Conservation (phyloP, 1,284 basidiomycete species). For the Earliella scabrosa region DNA sequence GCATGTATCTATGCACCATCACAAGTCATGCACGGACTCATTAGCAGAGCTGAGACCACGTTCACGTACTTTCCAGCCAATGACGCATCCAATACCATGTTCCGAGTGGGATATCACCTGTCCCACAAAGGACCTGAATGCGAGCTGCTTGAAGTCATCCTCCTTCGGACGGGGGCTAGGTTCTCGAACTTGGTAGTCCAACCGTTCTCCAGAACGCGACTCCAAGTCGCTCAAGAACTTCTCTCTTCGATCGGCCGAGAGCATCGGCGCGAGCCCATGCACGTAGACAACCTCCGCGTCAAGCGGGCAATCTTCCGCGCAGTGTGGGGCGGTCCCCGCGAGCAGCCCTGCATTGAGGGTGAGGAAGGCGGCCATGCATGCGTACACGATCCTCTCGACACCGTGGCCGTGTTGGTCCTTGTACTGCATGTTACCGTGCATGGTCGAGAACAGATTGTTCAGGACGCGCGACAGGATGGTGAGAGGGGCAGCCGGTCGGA, state of each 20-base stretch:
- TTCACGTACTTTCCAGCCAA: conserved; percentile 20
- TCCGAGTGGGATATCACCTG: conserved; percentile 7
- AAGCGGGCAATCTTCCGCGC: conserved; percentile 20
- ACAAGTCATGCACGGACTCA: neutral
- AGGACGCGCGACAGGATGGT: conserved; percentile 22
- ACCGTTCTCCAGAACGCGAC: too few relatives aligned
- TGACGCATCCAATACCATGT: conserved; percentile 5
- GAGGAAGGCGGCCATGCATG: conserved; percentile 7
- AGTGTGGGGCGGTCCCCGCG: conserved; percentile 1
- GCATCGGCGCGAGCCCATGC: conserved; percentile 11
- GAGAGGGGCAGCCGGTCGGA: conserved; percentile 9
- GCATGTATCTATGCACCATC: neutral
- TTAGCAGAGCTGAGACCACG: neutral
- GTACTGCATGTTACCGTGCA: neutral
- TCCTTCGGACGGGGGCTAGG: neutral
- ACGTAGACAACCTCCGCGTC: conserved; percentile 16
- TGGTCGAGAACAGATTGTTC: conserved; percentile 18
- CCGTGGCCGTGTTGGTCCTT: neutral
- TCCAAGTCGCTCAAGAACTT: neutral
- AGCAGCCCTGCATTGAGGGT: conserved; percentile 1
- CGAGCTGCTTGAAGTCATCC: neutral
- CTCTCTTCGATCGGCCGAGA: neutral
- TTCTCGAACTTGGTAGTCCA: neutral
- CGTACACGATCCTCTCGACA: conserved; percentile 9
- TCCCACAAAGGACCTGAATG: conserved; percentile 15